phyloP scores from a whole-genome alignment of 306 rosid genomes.

The Quercus suber region DNA sequence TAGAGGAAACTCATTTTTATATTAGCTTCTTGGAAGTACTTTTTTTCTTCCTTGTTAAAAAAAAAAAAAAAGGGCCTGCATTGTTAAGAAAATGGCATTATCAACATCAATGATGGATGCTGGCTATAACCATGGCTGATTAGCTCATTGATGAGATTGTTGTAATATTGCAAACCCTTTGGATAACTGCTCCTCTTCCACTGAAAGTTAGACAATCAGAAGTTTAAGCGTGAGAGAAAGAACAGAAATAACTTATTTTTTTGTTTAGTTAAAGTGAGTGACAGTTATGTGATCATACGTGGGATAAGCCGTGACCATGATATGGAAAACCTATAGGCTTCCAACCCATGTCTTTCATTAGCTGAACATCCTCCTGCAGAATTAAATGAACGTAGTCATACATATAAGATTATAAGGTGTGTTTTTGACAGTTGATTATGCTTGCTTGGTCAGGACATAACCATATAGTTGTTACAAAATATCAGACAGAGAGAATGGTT shows the following conservation, averaged over 20 bases:
- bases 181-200: constrained; percentile 66
- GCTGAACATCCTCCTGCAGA: constrained; percentile 14
- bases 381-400: neutral
- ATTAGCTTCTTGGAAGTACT: too few species aligned
- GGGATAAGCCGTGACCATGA: constrained; percentile 18
- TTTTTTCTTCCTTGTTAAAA: too few species aligned
- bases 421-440: neutral
- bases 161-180: constrained; percentile 64
- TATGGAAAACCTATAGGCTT: constrained; percentile 18
- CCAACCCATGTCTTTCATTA: constrained; percentile 3
- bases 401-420: neutral
- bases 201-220: constrained; percentile 7
- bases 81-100: neutral
- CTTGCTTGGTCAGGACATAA: neutral
- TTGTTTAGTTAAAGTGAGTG: neutral
- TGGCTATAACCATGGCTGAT: constrained; percentile 44
- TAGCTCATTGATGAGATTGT: constrained; percentile 61
- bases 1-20: too few species aligned
- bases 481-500: neutral
- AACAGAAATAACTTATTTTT: neutral
- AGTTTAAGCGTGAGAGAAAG: neutral
- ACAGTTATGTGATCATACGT: constrained; percentile 6
- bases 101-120: neutral
- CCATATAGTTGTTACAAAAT: neutral
- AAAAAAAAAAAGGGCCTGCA: too few species aligned